Percentiles rank a stretch among this genome's conserved stretches.
phyloP scores from a whole-genome alignment of 148 eudicot species.

The Dianthus caryophyllus region DNA sequence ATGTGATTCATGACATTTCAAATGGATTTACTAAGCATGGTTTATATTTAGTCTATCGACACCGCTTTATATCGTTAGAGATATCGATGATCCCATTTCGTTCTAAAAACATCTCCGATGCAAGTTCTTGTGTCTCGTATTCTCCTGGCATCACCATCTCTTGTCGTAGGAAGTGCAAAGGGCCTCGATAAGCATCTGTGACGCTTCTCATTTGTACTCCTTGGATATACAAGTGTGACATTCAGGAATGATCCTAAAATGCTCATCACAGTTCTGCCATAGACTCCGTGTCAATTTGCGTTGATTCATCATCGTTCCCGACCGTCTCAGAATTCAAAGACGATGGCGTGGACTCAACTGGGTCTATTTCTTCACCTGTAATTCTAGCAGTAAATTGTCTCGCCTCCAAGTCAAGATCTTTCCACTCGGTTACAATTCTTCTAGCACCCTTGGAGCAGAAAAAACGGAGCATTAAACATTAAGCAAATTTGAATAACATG shows the following conservation, averaged over 20 bases:
- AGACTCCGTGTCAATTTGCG: slow-evolving; percentile 41
- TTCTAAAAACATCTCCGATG: not conserved
- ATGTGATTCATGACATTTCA: too few relatives aligned
- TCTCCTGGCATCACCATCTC: not conserved
- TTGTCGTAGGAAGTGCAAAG: not conserved
- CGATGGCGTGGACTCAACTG: slow-evolving; percentile 27
- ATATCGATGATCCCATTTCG: not conserved
- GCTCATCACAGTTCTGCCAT: slow-evolving; percentile 56
- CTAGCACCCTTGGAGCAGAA: slow-evolving; percentile 59
- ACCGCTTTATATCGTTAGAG: too few relatives aligned
- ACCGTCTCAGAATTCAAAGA: slow-evolving; percentile 22
- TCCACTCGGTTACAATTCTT: slow-evolving; percentile 88
- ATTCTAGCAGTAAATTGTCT: slow-evolving; percentile 67
- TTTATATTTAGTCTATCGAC: too few relatives aligned
- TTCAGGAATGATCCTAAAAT: not conserved
- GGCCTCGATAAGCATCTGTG: not conserved
- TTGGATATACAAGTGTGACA: not conserved
- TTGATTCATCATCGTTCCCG: not conserved
- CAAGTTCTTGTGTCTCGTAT: not conserved
- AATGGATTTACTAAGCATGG: too few relatives aligned
- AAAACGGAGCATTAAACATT: not conserved
- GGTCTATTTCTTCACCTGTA: slow-evolving; percentile 59
- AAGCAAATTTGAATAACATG: not conserved
- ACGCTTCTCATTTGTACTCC: not conserved
- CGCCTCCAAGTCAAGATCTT: slow-evolving; percentile 82